Conservation (phyloP, 2,329 filamentous ascomycete genomes). For the Colletotrichum spinosum region DNA sequence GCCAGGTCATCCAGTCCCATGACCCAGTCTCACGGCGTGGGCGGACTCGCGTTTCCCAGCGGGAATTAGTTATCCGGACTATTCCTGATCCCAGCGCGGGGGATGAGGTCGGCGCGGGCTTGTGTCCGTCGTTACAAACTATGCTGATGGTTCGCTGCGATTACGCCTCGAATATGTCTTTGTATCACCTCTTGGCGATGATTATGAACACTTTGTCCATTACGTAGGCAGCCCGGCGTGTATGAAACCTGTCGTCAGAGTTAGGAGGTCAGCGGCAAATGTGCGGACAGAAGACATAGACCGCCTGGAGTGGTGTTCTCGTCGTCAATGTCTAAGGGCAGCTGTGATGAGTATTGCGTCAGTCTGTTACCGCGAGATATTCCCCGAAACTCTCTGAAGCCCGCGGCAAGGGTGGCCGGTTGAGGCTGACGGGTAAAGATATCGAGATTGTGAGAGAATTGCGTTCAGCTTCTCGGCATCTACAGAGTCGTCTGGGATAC, state of each 20-base stretch:
- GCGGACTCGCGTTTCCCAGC: not conserved
- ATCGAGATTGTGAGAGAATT: no score
- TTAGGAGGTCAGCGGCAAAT: constrained; percentile 36
- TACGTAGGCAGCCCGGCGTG: constrained; percentile 45
- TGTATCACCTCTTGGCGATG: constrained; percentile 49
- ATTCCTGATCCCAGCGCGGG: not conserved
- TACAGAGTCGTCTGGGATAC: no score
- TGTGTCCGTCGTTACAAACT: constrained; percentile 38
- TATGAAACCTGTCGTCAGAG: constrained; percentile 45
- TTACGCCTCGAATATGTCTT: constrained; percentile 48
- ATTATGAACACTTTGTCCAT: constrained; percentile 49
- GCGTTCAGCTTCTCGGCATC: no score
- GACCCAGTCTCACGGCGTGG: constrained; percentile 40
- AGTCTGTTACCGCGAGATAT: no score
- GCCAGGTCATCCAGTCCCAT: constrained; percentile 37
- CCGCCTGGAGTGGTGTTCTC: constrained; percentile 41
- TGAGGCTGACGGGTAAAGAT: no score
- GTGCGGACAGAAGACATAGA: constrained; percentile 39
- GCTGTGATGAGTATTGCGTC: no score
- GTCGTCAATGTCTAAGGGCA: constrained; percentile 40
- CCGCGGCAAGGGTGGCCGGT: no score
- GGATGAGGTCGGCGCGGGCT: not conserved
- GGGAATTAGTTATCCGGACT: not conserved
- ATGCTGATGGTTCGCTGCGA: constrained; percentile 44
- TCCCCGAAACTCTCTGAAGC: no score